Evolutionary conservation across 371 early-diverging fungal genomes (phyloP).

Genomic region (Encephalitozoon cuniculi): DNA sequence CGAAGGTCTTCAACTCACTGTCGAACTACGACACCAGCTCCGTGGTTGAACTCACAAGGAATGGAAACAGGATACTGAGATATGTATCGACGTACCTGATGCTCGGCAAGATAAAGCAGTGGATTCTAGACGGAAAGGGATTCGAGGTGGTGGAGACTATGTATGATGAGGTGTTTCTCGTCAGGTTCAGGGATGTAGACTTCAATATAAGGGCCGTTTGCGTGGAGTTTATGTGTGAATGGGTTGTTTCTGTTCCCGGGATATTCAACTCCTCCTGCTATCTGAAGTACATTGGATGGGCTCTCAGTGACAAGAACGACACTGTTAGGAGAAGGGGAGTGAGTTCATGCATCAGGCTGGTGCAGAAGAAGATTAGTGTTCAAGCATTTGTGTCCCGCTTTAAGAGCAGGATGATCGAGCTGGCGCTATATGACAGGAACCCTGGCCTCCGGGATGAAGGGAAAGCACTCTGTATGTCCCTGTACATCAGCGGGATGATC

Average conservation of each 20-base stretch:
- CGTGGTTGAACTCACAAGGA: background rate
- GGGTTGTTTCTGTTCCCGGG: background rate
- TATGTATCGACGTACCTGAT: slow-evolving; percentile 12
- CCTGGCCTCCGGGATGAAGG: background rate
- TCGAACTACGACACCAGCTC: background rate
- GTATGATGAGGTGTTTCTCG: slow-evolving; percentile 27
- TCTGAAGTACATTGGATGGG: slow-evolving; percentile 21
- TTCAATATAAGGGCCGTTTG: slow-evolving; percentile 26
- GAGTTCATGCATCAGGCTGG: background rate
- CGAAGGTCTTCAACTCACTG: background rate
- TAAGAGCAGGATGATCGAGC: slow-evolving; percentile 20
- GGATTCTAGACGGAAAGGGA: background rate
- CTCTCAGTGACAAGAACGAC: slow-evolving; percentile 39
- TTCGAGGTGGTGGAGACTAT: background rate
- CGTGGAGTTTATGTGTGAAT: slow-evolving; percentile 35
- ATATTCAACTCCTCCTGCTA: slow-evolving; percentile 14
- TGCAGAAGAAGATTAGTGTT: slow-evolving; percentile 1
- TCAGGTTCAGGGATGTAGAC: slow-evolving; percentile 39
- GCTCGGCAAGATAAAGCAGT: slow-evolving; percentile 2
- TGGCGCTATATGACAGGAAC: slow-evolving; percentile 23
- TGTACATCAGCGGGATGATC: background rate
- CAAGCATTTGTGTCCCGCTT: background rate
- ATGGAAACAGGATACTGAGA: slow-evolving; percentile 3
- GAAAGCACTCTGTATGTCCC: background rate
- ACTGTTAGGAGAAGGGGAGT: slow-evolving; percentile 29